These are phyloP conservation scores for Geotrichum carabidarum DNA, from an alignment of 1,139 yeast species.

Conservation along the genomic window DNA sequence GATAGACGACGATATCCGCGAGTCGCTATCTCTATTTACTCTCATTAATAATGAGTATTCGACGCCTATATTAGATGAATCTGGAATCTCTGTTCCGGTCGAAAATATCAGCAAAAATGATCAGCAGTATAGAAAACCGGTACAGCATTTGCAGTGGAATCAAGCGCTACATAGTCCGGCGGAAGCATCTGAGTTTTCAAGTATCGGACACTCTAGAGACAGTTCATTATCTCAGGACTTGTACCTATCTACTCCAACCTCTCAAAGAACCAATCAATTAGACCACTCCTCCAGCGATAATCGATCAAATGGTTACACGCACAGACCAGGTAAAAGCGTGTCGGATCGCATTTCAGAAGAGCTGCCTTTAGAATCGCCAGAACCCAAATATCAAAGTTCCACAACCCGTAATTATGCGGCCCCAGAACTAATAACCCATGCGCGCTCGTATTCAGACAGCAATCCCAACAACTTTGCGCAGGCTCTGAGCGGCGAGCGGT, in stretches of 20 bases:
- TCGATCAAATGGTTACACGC: too few species aligned
- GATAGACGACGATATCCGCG: conserved; percentile 11
- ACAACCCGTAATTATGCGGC: too few species aligned
- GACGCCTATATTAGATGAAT: background rate
- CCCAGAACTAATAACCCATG: too few species aligned
- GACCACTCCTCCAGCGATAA: too few species aligned
- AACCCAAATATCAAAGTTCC: too few species aligned
- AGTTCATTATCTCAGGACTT: conserved; percentile 10
- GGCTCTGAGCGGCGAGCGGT: too few species aligned
- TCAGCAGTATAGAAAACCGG: background rate
- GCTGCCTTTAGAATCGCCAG: too few species aligned
- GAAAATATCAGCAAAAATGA: background rate
- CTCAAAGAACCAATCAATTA: conserved; percentile 1
- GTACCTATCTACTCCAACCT: background rate
- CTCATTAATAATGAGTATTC: conserved; percentile 8
- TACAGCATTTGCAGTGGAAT: background rate
- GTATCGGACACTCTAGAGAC: conserved; percentile 3
- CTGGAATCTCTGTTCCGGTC: background rate
- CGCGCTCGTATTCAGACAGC: too few species aligned
- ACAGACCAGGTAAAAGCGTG: too few species aligned
- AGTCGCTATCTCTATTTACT: conserved; percentile 11
- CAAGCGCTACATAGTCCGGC: background rate
- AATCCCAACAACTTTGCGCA: too few species aligned
- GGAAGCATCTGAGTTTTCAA: conserved; percentile 9
- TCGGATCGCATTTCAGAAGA: too few species aligned